Conservation (phyloP, 306 rosid genomes). For the Dryas octopetala region DNA sequence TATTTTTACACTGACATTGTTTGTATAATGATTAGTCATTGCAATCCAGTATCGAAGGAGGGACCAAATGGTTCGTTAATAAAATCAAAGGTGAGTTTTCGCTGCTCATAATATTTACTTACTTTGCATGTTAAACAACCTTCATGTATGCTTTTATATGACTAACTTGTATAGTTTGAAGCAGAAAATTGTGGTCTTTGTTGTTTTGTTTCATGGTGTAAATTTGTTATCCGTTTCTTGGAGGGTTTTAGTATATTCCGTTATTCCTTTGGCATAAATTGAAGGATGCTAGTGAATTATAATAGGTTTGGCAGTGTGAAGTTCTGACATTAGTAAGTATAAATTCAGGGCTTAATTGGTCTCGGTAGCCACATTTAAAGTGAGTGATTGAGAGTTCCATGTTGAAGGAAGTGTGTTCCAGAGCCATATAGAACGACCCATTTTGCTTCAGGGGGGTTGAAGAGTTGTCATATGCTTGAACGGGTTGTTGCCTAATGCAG, state of each 20-base stretch:
- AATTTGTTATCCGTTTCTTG: too few relatives aligned
- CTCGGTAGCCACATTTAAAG: neutral
- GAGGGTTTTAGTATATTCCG: too few relatives aligned
- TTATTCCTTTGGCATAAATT: too few relatives aligned
- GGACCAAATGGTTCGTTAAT: constrained; percentile 82
- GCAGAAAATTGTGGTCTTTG: neutral
- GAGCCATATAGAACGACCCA: neutral
- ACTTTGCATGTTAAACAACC: constrained; percentile 3
- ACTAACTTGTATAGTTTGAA: neutral
- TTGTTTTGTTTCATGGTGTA: neutral
- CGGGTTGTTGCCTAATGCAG: neutral
- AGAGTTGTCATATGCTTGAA: neutral
- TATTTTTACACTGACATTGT: constrained; percentile 31
- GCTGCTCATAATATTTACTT: constrained; percentile 3
- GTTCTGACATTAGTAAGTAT: neutral
- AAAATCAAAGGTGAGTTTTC: constrained; percentile 69
- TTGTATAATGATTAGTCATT: constrained; percentile 47
- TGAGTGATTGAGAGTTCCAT: neutral
- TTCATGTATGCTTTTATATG: neutral
- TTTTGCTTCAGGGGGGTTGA: neutral
- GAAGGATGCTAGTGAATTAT: neutral
- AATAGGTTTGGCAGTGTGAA: neutral
- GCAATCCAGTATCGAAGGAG: constrained; percentile 67
- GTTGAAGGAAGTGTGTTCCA: neutral
- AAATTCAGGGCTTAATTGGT: neutral